Percentiles rank a stretch among this genome's conserved stretches.
phyloP scores from a whole-genome alignment of 148 eudicot genomes.

The Persicaria tinctoria region DNA sequence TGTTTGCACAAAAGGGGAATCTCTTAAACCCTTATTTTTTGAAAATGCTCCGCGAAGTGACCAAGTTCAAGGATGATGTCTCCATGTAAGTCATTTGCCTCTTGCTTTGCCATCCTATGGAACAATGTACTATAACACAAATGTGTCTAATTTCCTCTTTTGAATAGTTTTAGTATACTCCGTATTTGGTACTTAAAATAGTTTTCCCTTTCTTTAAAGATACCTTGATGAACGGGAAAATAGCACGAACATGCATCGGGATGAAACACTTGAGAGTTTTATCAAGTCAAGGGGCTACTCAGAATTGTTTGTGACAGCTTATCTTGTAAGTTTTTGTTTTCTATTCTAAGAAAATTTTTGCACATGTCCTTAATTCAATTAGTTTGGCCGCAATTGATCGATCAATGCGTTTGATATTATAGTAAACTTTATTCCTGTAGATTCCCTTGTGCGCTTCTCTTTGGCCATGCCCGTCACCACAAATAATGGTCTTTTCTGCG shows the following conservation, averaged over 20 bases:
- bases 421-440: slow-evolving; percentile 19
- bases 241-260: slow-evolving; percentile 55
- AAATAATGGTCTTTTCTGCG: slow-evolving; percentile 71
- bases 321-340: slow-evolving; percentile 50
- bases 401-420: no score
- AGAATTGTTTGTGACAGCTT: slow-evolving; percentile 74
- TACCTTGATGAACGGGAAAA: slow-evolving; percentile 71
- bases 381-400: not conserved
- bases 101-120: not conserved
- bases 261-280: slow-evolving; percentile 69
- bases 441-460: slow-evolving; percentile 83
- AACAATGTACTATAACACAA: no score
- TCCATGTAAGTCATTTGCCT: slow-evolving; percentile 31
- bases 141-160: not conserved
- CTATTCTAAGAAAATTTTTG: not conserved
- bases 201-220: slow-evolving; percentile 25
- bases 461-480: slow-evolving; percentile 83
- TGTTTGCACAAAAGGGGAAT: slow-evolving; percentile 80
- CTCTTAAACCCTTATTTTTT: no score
- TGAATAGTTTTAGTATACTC: not conserved
- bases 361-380: not conserved
- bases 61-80: slow-evolving; percentile 70
- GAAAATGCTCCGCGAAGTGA: slow-evolving; percentile 30
- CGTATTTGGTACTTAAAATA: no score
- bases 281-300: slow-evolving; percentile 66